Percentiles rank a stretch among this genome's conserved stretches.
Evolutionary conservation across 192 early-diverging fungal species (phyloP).

Genomic region (Coemansia sp.): DNA sequence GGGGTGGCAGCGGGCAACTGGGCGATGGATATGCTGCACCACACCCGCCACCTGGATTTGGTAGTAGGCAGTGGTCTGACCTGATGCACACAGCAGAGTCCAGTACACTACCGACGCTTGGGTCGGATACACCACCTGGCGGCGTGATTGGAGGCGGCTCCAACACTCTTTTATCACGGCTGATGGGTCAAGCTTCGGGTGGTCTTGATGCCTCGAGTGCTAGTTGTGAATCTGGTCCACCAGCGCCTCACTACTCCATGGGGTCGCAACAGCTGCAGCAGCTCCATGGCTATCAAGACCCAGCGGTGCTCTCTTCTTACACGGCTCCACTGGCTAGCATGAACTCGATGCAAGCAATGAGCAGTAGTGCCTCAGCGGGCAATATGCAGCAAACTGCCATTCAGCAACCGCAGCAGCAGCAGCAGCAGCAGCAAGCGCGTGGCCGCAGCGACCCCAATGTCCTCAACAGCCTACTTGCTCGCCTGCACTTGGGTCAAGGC

Average conservation of each 20-base stretch:
- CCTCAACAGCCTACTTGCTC: conserved; percentile 39
- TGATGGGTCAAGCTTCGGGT: conserved; percentile 21
- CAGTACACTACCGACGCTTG: conserved; percentile 11
- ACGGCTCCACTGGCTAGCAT: conserved; percentile 1
- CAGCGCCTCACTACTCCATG: not conserved
- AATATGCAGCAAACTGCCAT: conserved; percentile 14
- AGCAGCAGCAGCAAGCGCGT: conserved; percentile 18
- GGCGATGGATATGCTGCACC: conserved; percentile 11
- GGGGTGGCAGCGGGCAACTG: conserved; percentile 15
- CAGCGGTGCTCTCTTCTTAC: conserved; percentile 19
- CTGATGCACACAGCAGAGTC: conserved; percentile 9
- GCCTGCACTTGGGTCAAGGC: conserved; percentile 28
- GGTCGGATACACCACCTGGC: not conserved
- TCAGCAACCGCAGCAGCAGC: not conserved
- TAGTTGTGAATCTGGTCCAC: not conserved
- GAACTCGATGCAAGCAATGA: conserved; percentile 1
- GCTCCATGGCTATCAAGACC: conserved; percentile 21
- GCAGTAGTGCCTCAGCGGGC: conserved; percentile 10
- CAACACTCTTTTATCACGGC: conserved; percentile 33
- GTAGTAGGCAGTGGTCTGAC: conserved; percentile 10
- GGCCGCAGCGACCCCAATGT: conserved; percentile 29
- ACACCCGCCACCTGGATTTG: conserved; percentile 46
- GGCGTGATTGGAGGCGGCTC: conserved; percentile 8
- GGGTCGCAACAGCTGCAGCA: conserved; percentile 15
- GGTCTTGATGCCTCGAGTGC: conserved; percentile 3